Evolutionary conservation across 495 filamentous ascomycete genomes (phyloP).

Genomic region (Aspergillus mulundensis): DNA sequence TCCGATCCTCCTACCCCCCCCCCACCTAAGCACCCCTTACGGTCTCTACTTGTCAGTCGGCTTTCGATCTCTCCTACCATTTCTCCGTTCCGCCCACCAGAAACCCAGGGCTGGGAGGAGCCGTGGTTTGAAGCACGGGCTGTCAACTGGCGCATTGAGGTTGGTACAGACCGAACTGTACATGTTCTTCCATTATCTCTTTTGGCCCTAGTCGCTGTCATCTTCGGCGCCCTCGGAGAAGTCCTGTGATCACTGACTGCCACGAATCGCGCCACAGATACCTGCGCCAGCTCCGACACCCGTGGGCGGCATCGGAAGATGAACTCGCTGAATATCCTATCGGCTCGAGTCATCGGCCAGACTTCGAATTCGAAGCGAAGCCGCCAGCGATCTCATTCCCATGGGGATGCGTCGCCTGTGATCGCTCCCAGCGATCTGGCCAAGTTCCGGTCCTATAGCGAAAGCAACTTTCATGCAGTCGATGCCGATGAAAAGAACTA

Average conservation of each 20-base stretch:
- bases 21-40: neutral
- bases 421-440: slow-evolving; percentile 39
- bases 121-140: slow-evolving; percentile 37
- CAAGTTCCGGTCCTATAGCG: slow-evolving; percentile 48
- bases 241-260: slow-evolving; percentile 22
- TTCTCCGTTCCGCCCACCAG: neutral
- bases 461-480: slow-evolving; percentile 33
- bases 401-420: slow-evolving; percentile 50
- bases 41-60: neutral
- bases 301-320: slow-evolving; percentile 68
- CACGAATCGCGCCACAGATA: slow-evolving; percentile 28
- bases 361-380: slow-evolving; percentile 42
- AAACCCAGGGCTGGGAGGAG: slow-evolving; percentile 20
- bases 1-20: neutral
- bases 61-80: neutral
- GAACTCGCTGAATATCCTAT: slow-evolving; percentile 97
- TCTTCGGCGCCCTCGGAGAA: slow-evolving; percentile 12
- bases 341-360: slow-evolving; percentile 73
- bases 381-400: slow-evolving; percentile 63
- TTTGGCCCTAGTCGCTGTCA: slow-evolving; percentile 9
- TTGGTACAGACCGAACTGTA: slow-evolving; percentile 23
- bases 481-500: slow-evolving; percentile 32
- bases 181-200: too few species aligned
- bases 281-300: slow-evolving; percentile 39
- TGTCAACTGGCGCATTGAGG: slow-evolving; percentile 45